phyloP scores from a whole-genome alignment of 202 grass and related monocot genomes.

The Musa balbisiana region DNA sequence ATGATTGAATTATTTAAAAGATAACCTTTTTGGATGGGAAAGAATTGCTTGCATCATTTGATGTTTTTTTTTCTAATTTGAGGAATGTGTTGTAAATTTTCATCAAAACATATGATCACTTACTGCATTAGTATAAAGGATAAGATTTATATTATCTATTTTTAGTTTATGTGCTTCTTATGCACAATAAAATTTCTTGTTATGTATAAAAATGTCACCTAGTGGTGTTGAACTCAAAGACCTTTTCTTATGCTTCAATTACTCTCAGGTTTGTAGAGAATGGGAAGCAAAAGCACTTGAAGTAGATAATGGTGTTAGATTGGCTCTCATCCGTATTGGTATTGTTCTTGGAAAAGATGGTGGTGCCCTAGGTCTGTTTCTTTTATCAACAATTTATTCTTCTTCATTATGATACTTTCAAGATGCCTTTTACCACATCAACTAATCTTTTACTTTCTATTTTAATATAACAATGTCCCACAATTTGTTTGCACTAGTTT shows the following conservation, averaged over 20 bases:
- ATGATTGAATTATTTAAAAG: neutral
- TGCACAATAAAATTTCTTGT: neutral
- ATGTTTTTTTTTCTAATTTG: neutral
- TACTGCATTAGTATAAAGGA: neutral
- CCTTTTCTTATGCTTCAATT: neutral
- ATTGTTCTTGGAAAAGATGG: conserved; percentile 87
- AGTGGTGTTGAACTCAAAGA: neutral
- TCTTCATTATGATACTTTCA: neutral
- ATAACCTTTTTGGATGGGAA: conserved; percentile 1
- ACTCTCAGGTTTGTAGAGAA: conserved; percentile 65
- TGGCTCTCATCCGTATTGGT: conserved; percentile 75
- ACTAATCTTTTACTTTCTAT: neutral
- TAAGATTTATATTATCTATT: neutral
- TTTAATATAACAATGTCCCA: neutral
- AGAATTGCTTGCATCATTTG: neutral
- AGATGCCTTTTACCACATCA: neutral
- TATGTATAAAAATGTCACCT: neutral
- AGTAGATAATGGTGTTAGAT: conserved; percentile 53
- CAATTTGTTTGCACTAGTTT: no score
- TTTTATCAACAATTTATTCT: neutral
- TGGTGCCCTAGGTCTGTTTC: conserved; percentile 66
- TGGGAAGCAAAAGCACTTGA: conserved; percentile 69
- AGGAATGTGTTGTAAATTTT: neutral
- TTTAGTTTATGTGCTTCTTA: no score
- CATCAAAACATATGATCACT: neutral